A percentile compares a stretch with the other conserved stretches of the same genome.
Evolutionary conservation across 1,284 basidiomycete species (phyloP).

Genomic region (Cryptococcus maquisensis): DNA sequence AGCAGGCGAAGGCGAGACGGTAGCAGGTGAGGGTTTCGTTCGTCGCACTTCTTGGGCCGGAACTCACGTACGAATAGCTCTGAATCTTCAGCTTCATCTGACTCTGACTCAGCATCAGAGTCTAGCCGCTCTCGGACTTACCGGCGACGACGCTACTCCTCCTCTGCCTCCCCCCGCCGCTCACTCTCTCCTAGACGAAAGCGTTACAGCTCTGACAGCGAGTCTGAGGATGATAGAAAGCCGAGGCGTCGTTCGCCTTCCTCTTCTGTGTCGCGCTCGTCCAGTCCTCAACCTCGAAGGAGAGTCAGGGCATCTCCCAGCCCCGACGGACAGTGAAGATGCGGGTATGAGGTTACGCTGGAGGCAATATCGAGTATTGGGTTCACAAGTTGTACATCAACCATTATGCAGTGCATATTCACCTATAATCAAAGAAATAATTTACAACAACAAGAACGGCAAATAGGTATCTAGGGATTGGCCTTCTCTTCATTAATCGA

Average conservation of each 20-base stretch:
- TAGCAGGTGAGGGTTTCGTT: slow-evolving; percentile 2
- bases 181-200: slow-evolving; percentile 10
- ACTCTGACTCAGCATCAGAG: slow-evolving; percentile 24
- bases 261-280: not conserved
- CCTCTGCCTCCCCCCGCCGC: slow-evolving; percentile 2
- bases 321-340: no score
- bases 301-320: not conserved
- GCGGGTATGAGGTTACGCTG: no score
- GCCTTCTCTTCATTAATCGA: slow-evolving; percentile 4
- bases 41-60: not conserved
- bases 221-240: not conserved
- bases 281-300: not conserved
- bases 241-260: not conserved
- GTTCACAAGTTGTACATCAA: not conserved
- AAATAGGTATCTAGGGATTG: slow-evolving; percentile 2
- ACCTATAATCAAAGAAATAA: not conserved
- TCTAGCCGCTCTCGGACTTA: slow-evolving; percentile 15
- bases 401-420: not conserved
- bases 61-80: not conserved
- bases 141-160: slow-evolving; percentile 7
- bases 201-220: slow-evolving; percentile 4
- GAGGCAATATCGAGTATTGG: not conserved
- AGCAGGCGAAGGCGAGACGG: slow-evolving; percentile 7
- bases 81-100: slow-evolving; percentile 3
- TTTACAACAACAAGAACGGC: slow-evolving; percentile 2